Conservation (phyloP, 2,329 filamentous ascomycete species). For the Colletotrichum sp. region DNA sequence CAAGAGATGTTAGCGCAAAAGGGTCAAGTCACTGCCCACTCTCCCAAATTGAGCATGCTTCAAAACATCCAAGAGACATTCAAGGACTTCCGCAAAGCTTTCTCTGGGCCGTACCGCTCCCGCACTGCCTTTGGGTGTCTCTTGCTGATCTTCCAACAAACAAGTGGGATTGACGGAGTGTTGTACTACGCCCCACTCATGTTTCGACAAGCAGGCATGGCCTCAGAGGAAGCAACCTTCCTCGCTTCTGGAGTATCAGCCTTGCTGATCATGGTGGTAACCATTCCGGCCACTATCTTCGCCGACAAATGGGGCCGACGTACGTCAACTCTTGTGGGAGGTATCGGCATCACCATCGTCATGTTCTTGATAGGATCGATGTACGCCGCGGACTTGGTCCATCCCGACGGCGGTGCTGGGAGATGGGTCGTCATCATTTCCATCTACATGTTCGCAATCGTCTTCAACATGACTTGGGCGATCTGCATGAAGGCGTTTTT, state of each 20-base stretch:
- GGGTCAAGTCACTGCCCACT: slow-evolving; percentile 21
- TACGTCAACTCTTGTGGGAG: slow-evolving; percentile 56
- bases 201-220: slow-evolving; percentile 64
- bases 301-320: slow-evolving; percentile 63
- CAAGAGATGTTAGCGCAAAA: not conserved
- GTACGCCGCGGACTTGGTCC: slow-evolving; percentile 48
- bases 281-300: slow-evolving; percentile 57
- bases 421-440: slow-evolving; percentile 56
- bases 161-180: slow-evolving; percentile 66
- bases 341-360: slow-evolving; percentile 49
- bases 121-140: slow-evolving; percentile 61
- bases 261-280: slow-evolving; percentile 59
- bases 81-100: slow-evolving; percentile 28
- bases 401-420: slow-evolving; percentile 37
- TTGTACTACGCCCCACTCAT: slow-evolving; percentile 66
- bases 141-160: slow-evolving; percentile 58
- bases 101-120: slow-evolving; percentile 37
- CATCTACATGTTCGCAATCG: slow-evolving; percentile 54
- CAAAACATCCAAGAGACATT: slow-evolving; percentile 30
- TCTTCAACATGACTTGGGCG: slow-evolving; percentile 54
- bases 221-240: slow-evolving; percentile 55
- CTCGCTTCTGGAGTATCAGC: slow-evolving; percentile 65
- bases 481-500: slow-evolving; percentile 55
- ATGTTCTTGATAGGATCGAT: slow-evolving; percentile 60
- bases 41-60: slow-evolving; percentile 31